phyloP scores from a whole-genome alignment of 805 yeast genomes.

The Candida stauntonica region DNA sequence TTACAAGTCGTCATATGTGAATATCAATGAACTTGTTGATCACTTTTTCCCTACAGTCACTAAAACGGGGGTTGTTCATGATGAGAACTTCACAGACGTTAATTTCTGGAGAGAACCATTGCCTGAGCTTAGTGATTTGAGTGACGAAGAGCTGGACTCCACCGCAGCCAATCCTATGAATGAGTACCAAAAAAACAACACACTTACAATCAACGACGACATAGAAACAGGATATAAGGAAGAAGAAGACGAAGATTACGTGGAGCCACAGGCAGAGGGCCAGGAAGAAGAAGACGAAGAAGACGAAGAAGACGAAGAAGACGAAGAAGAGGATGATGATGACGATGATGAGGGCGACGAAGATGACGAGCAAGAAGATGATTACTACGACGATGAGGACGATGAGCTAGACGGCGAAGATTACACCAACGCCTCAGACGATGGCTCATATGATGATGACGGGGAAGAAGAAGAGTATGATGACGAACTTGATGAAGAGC shows the following conservation, averaged over 20 bases:
- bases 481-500: conserved; percentile 29
- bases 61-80: conserved; percentile 22
- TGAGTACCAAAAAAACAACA: conserved; percentile 7
- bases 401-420: conserved; percentile 25
- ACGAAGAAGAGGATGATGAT: conserved; percentile 24
- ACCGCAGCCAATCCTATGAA: conserved; percentile 12
- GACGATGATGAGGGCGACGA: conserved; percentile 31
- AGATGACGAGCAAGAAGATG: conserved; percentile 16
- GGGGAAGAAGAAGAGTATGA: conserved; percentile 25
- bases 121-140: conserved; percentile 52
- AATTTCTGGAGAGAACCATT: conserved; percentile 91
- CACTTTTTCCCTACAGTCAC: conserved; percentile 92
- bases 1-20: conserved; percentile 79
- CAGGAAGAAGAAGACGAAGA: conserved; percentile 20
- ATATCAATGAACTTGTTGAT: conserved; percentile 90
- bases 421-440: conserved; percentile 25
- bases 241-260: conserved; percentile 21
- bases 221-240: conserved; percentile 17
- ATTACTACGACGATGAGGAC: conserved; percentile 17
- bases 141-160: conserved; percentile 38
- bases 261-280: conserved; percentile 21
- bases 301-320: conserved; percentile 23
- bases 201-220: conserved; percentile 18
- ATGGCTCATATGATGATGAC: conserved; percentile 18
- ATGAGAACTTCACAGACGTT: conserved; percentile 68